Evolutionary conservation across 2,329 filamentous ascomycete species (phyloP).

Genomic region (Thermothelomyces thermophilus): DNA sequence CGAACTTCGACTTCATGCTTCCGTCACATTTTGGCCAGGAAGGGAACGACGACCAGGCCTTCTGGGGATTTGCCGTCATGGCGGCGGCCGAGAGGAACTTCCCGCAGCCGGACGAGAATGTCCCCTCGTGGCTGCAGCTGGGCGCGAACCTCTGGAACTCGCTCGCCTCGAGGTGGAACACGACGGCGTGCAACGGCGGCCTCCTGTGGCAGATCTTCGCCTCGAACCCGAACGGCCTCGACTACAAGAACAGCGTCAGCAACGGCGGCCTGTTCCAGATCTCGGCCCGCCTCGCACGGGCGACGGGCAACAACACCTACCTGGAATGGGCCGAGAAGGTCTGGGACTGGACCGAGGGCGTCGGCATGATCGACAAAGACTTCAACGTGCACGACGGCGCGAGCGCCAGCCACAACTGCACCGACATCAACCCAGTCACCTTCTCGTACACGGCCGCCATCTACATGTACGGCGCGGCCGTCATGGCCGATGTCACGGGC

Average conservation of each 20-base stretch:
- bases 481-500: constrained; percentile 55
- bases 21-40: constrained; percentile 50
- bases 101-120: constrained; percentile 48
- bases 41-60: constrained; percentile 70
- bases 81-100: constrained; percentile 63
- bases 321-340: constrained; percentile 58
- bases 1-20: constrained; percentile 54
- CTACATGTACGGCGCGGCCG: constrained; percentile 57
- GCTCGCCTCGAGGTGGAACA: constrained; percentile 65
- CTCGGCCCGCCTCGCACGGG: constrained; percentile 65
- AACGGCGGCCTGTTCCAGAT: constrained; percentile 83
- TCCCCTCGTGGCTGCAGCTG: constrained; percentile 61
- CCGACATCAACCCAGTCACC: constrained; percentile 43
- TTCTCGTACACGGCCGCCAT: constrained; percentile 63
- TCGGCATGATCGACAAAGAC: constrained; percentile 50
- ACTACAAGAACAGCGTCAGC: constrained; percentile 76
- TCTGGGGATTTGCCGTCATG: constrained; percentile 64
- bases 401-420: constrained; percentile 49
- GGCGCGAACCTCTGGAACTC: constrained; percentile 66
- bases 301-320: constrained; percentile 61
- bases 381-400: constrained; percentile 59
- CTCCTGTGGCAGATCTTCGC: constrained; percentile 76
- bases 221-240: constrained; percentile 65
- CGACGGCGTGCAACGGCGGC: constrained; percentile 60
- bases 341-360: constrained; percentile 56